A percentile compares a stretch with the other conserved stretches of the same genome.
Conservation (phyloP, 306 rosid species). For the Ormosia emarginata region DNA sequence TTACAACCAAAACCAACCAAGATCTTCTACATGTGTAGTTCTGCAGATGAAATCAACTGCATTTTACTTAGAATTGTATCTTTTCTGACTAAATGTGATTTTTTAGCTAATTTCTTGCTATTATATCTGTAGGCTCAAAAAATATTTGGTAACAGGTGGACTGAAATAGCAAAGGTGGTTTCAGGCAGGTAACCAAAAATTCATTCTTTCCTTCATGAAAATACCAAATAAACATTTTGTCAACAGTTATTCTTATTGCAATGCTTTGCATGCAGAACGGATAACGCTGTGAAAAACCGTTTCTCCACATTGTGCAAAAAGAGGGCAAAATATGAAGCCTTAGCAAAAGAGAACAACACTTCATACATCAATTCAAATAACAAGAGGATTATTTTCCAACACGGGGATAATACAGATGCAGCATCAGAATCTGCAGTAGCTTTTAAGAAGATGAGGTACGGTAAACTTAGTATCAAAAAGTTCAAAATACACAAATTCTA, state of each 20-base stretch:
- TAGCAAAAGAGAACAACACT: constrained; percentile 76
- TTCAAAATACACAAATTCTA: constrained; percentile 18
- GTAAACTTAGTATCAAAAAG: neutral
- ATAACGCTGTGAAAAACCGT: constrained; percentile 98
- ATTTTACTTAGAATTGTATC: neutral
- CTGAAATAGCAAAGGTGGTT: constrained; percentile 99
- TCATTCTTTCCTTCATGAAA: constrained; percentile 3
- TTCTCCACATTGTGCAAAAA: constrained; percentile 95
- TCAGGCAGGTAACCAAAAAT: constrained; percentile 81
- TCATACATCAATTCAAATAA: constrained; percentile 64
- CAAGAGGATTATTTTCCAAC: constrained; percentile 60
- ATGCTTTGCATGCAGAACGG: constrained; percentile 66
- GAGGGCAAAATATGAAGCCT: constrained; percentile 95
- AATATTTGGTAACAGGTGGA: constrained; percentile 96
- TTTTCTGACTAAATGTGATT: neutral
- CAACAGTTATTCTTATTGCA: constrained; percentile 1
- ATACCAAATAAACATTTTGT: neutral
- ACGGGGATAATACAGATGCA: constrained; percentile 43
- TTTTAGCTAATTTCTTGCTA: constrained; percentile 22
- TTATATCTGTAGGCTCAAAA: constrained; percentile 82
- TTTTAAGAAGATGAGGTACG: constrained; percentile 70
- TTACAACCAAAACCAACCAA: constrained; percentile 6
- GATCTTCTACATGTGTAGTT: neutral
- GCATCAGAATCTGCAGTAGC: constrained; percentile 51
- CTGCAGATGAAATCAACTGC: neutral